Evolutionary conservation across 108 stramenopile genomes (phyloP).

Genomic region (Pelagomonas calceolata): DNA sequence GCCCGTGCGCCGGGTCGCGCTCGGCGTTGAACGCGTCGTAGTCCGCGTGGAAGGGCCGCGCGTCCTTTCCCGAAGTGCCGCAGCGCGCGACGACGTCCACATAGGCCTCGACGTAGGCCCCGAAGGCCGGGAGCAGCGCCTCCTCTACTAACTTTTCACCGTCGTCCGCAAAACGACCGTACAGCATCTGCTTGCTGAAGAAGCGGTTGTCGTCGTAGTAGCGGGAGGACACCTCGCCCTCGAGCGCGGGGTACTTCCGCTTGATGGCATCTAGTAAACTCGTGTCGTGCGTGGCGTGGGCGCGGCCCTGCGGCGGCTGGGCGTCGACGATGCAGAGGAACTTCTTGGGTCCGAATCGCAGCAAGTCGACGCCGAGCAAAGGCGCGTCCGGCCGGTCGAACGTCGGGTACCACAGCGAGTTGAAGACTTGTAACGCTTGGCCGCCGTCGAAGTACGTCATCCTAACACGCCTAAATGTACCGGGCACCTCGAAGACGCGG

Average conservation of each 20-base stretch:
- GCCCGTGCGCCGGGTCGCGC: conserved; percentile 81
- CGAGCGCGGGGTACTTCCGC: conserved; percentile 59
- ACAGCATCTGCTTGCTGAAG: conserved; percentile 84
- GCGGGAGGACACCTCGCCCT: conserved; percentile 72
- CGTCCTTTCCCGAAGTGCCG: conserved; percentile 1
- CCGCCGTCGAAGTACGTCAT: conserved; percentile 93
- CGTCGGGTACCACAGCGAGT: conserved; percentile 76
- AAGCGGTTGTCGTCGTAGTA: conserved; percentile 87
- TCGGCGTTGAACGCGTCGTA: conserved; percentile 87
- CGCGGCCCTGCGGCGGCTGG: not conserved
- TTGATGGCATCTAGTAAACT: conserved; percentile 53
- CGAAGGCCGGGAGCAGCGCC: conserved; percentile 75
- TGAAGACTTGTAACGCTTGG: conserved; percentile 82
- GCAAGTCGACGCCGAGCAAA: conserved; percentile 77
- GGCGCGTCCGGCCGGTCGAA: conserved; percentile 41
- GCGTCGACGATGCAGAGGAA: conserved; percentile 1
- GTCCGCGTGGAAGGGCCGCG: conserved; percentile 52
- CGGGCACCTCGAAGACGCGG: not conserved
- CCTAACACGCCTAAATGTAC: conserved; percentile 41
- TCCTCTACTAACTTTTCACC: conserved; percentile 32
- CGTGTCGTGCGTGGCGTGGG: conserved; percentile 13
- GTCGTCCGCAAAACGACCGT: conserved; percentile 73
- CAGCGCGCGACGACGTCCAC: conserved; percentile 36
- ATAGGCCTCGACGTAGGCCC: conserved; percentile 59
- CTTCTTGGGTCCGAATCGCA: conserved; percentile 68